phyloP scores from a whole-genome alignment of 2,329 filamentous ascomycete species.

The Pyrenochaeta sp. region DNA sequence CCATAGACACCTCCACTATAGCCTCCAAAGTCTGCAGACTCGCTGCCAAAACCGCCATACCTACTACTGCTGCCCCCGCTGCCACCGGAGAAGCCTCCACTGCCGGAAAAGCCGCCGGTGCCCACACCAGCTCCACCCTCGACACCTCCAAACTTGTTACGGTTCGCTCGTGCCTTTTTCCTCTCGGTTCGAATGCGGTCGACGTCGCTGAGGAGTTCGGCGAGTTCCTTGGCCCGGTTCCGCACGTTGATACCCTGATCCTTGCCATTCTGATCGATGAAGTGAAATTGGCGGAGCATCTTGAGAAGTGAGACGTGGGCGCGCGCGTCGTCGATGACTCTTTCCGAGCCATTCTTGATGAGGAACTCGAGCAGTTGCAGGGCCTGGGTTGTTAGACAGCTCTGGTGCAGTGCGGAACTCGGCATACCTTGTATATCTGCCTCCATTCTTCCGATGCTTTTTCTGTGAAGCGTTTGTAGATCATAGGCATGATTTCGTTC shows the following conservation, averaged over 20 bases:
- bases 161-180: slow-evolving; percentile 90
- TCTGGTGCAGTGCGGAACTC: background rate
- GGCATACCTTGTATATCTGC: slow-evolving; percentile 91
- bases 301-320: slow-evolving; percentile 94
- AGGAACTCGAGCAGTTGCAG: slow-evolving; percentile 96
- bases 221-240: slow-evolving; percentile 94
- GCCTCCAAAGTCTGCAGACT: slow-evolving; percentile 65
- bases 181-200: slow-evolving; percentile 77
- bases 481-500: slow-evolving; percentile 99
- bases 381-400: slow-evolving; percentile 54
- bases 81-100: slow-evolving; percentile 74
- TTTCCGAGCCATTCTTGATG: slow-evolving; percentile 96
- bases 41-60: slow-evolving; percentile 90
- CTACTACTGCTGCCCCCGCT: slow-evolving; percentile 62
- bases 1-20: slow-evolving; percentile 84
- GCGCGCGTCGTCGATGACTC: slow-evolving; percentile 95
- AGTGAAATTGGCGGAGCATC: slow-evolving; percentile 99
- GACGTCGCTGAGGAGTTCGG: slow-evolving; percentile 91
- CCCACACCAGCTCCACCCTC: slow-evolving; percentile 77
- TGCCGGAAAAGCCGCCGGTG: slow-evolving; percentile 62
- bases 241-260: slow-evolving; percentile 98
- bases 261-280: slow-evolving; percentile 93
- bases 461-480: slow-evolving; percentile 98
- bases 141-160: slow-evolving; percentile 94
- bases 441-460: slow-evolving; percentile 98